Evolutionary conservation across 2,329 filamentous ascomycete species (phyloP).

Genomic region (Ophiostoma angusticollis): DNA sequence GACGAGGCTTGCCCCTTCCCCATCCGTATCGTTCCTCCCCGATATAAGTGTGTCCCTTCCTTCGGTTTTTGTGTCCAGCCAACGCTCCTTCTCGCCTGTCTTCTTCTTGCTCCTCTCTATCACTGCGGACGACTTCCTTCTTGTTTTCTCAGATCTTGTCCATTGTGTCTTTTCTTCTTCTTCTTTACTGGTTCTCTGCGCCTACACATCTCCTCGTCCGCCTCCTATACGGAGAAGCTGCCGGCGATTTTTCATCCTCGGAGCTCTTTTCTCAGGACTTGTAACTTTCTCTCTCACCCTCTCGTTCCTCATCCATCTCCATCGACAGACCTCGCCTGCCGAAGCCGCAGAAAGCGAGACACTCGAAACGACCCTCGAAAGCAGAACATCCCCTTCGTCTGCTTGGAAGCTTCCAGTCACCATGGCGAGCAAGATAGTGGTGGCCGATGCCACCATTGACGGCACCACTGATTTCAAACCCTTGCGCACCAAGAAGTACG

Average conservation of each 20-base stretch:
- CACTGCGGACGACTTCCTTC: not conserved
- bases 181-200: not conserved
- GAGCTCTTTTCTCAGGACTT: not conserved
- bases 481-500: constrained; percentile 33
- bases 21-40: constrained; percentile 5
- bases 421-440: constrained; percentile 25
- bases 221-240: constrained; percentile 6
- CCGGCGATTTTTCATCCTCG: not conserved
- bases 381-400: too few relatives aligned
- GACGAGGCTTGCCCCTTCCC: constrained; percentile 4
- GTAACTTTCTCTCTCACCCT: not conserved
- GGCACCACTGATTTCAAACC: constrained; percentile 45
- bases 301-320: not conserved
- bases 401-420: constrained; percentile 10
- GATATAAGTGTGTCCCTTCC: not conserved
- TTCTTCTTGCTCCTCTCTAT: not conserved
- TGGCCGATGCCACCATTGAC: constrained; percentile 33
- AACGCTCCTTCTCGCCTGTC: not conserved
- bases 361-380: too few relatives aligned
- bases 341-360: too few relatives aligned
- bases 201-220: not conserved
- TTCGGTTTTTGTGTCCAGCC: not conserved
- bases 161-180: not conserved
- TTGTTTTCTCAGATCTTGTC: not conserved
- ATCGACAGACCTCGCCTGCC: too few relatives aligned